Conservation (phyloP, 805 yeast species). For the Phaffomyces antillensis region DNA sequence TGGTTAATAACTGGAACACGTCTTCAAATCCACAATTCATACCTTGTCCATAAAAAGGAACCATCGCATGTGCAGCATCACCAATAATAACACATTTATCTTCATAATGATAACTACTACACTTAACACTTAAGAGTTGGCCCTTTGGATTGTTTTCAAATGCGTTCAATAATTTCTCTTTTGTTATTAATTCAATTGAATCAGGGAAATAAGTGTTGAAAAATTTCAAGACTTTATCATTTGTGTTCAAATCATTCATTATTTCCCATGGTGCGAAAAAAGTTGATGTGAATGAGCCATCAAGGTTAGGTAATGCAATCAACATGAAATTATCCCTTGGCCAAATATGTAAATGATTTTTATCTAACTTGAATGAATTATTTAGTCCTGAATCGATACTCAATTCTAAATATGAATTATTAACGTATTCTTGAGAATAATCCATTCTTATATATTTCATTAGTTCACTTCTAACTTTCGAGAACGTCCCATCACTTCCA, state of each 20-base stretch:
- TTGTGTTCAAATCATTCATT: constrained; percentile 44
- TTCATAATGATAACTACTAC: constrained; percentile 59
- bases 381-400: constrained; percentile 51
- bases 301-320: constrained; percentile 79
- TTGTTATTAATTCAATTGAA: constrained; percentile 63
- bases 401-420: constrained; percentile 76
- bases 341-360: constrained; percentile 88
- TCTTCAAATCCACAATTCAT: constrained; percentile 97
- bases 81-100: constrained; percentile 69
- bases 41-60: constrained; percentile 97
- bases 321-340: constrained; percentile 83
- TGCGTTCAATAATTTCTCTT: constrained; percentile 40
- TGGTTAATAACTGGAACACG: constrained; percentile 56
- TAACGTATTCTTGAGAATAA: constrained; percentile 69
- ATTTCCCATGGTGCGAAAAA: constrained; percentile 76
- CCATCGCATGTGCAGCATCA: constrained; percentile 96
- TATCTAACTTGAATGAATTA: constrained; percentile 34
- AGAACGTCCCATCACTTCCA: constrained; percentile 85
- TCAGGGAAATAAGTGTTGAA: constrained; percentile 64
- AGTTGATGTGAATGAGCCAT: constrained; percentile 85
- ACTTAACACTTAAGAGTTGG: constrained; percentile 64
- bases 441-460: constrained; percentile 65
- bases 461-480: constrained; percentile 62
- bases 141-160: constrained; percentile 64
- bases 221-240: constrained; percentile 42